These are phyloP conservation scores for Penicillium griseofulvum DNA, from an alignment of 2,329 filamentous ascomycete genomes.

Conservation along the genomic window DNA sequence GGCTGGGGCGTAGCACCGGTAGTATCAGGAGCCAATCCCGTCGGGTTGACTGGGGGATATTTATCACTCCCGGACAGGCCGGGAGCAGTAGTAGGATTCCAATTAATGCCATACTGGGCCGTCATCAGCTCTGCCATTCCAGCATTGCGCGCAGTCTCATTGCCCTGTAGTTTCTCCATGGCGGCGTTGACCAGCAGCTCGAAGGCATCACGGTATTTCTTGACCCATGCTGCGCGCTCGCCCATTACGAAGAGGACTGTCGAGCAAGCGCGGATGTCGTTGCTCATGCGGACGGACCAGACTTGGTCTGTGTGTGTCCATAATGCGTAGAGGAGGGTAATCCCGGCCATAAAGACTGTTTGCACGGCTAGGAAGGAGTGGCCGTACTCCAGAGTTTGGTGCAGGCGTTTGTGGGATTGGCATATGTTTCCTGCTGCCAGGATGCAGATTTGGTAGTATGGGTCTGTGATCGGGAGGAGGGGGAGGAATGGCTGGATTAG, in stretches of 20 bases:
- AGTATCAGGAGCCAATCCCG: conserved; percentile 13
- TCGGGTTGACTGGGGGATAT: conserved; percentile 9
- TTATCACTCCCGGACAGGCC: conserved; percentile 19
- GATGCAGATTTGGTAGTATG: conserved; percentile 47
- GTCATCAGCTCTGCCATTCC: conserved; percentile 44
- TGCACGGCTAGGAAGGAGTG: conserved; percentile 42
- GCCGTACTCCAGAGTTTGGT: conserved; percentile 40
- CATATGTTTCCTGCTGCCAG: conserved; percentile 39
- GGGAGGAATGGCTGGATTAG: conserved; percentile 53
- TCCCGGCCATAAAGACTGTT: conserved; percentile 40
- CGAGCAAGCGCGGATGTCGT: conserved; percentile 51
- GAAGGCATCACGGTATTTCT: conserved; percentile 50
- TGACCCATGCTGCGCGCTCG: conserved; percentile 50
- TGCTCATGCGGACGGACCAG: conserved; percentile 51
- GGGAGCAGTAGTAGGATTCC: conserved; percentile 9
- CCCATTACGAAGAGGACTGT: conserved; percentile 52
- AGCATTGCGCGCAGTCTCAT: conserved; percentile 32
- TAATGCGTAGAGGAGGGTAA: conserved; percentile 38
- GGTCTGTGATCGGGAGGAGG: conserved; percentile 46
- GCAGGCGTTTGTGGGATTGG: conserved; percentile 38
- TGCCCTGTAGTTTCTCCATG: conserved; percentile 47
- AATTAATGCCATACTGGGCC: conserved; percentile 30
- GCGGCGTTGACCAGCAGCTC: conserved; percentile 48
- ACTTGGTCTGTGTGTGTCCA: conserved; percentile 47
- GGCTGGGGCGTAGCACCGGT: background rate